Percentiles rank a stretch among this genome's conserved stretches.
Evolutionary conservation across 2,329 filamentous ascomycete genomes (phyloP).

Genomic region (Cladosporium sp.): DNA sequence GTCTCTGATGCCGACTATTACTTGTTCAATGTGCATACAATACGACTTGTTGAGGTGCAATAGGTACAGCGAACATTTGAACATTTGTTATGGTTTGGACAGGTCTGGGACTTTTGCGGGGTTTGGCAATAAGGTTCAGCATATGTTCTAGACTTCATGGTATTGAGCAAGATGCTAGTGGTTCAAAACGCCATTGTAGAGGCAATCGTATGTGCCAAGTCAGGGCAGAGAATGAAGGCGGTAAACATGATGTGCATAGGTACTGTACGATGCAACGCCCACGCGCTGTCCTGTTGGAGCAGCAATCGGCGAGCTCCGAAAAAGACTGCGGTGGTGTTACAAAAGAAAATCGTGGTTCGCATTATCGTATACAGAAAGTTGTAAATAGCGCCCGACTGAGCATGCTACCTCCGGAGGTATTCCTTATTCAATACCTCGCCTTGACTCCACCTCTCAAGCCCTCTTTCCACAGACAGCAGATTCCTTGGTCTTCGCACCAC

Average conservation of each 20-base stretch:
- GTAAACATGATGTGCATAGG: no score
- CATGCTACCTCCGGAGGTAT: no score
- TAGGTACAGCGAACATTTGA: no score
- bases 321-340: background rate
- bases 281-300: background rate
- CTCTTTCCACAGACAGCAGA: slow-evolving; percentile 75
- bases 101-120: background rate
- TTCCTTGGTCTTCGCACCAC: slow-evolving; percentile 84
- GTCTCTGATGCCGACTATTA: no score
- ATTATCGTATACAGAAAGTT: background rate
- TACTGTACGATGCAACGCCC: no score
- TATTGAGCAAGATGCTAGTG: background rate
- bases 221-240: background rate
- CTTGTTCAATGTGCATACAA: no score
- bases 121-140: background rate
- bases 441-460: slow-evolving; percentile 34
- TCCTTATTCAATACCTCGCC: slow-evolving; percentile 29
- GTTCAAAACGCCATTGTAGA: background rate
- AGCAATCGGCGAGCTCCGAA: slow-evolving; percentile 7
- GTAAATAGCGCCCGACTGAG: background rate
- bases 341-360: background rate
- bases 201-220: slow-evolving; percentile 4
- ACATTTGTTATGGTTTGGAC: background rate
- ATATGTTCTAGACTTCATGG: background rate
- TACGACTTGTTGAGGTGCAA: no score